Evolutionary conservation across 1,139 yeast genomes (phyloP).

Genomic region (Taphrina confusa): DNA sequence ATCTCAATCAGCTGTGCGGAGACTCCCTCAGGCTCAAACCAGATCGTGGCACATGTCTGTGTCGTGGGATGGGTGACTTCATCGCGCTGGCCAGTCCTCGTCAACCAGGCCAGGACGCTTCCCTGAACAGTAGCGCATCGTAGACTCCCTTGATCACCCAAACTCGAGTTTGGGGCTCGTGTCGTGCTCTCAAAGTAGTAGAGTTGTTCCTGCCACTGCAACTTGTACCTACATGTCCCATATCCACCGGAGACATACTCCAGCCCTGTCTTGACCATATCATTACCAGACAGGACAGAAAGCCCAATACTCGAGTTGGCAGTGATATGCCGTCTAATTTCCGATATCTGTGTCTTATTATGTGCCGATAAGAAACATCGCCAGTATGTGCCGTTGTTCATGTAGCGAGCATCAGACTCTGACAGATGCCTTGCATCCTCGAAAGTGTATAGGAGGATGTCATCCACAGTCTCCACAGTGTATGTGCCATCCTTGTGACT

Average conservation of each 20-base stretch:
- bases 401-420: neutral
- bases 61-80: neutral
- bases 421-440: neutral
- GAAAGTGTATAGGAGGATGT: neutral
- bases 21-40: slow-evolving; percentile 4
- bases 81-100: neutral
- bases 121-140: neutral
- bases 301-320: slow-evolving; percentile 3
- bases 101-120: slow-evolving; percentile 3
- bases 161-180: slow-evolving; percentile 2
- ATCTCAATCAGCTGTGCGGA: neutral
- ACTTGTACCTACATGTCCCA: neutral
- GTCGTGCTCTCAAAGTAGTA: slow-evolving; percentile 5
- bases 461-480: neutral
- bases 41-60: neutral
- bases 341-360: neutral
- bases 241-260: neutral
- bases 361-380: neutral
- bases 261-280: slow-evolving; percentile 1
- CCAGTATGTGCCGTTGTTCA: neutral
- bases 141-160: slow-evolving; percentile 5
- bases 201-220: neutral
- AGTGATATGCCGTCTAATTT: neutral
- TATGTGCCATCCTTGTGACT: neutral
- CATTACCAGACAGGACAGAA: neutral